These are phyloP conservation scores for Coniella lustricola DNA, from an alignment of 2,329 filamentous ascomycete species.

Conservation along the genomic window DNA sequence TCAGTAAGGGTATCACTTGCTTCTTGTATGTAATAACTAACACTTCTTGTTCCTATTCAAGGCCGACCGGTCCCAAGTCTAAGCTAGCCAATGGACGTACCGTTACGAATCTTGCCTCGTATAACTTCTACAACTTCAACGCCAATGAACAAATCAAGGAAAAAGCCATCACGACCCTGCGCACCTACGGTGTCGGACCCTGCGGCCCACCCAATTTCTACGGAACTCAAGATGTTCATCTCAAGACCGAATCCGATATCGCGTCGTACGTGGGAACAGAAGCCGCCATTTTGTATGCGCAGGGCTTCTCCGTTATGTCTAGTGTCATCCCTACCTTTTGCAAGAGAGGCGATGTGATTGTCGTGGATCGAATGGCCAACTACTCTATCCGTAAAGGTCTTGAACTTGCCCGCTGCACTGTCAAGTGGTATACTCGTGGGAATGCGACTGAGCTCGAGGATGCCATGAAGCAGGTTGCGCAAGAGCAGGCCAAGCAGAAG, in stretches of 20 bases:
- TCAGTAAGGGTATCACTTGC: too few species aligned
- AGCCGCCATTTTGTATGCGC: slow-evolving; percentile 89
- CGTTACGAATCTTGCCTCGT: slow-evolving; percentile 87
- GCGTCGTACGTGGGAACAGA: slow-evolving; percentile 82
- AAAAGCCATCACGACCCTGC: slow-evolving; percentile 86
- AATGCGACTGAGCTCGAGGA: slow-evolving; percentile 90
- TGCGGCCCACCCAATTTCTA: slow-evolving; percentile 98
- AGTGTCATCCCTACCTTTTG: slow-evolving; percentile 95
- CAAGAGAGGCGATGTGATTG: slow-evolving; percentile 94
- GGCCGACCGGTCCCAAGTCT: slow-evolving; percentile 81
- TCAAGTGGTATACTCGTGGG: slow-evolving; percentile 92
- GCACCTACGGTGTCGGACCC: slow-evolving; percentile 92
- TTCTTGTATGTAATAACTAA: background rate
- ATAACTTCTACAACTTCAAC: slow-evolving; percentile 98
- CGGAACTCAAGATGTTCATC: slow-evolving; percentile 95
- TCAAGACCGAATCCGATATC: slow-evolving; percentile 93
- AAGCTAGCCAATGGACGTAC: slow-evolving; percentile 85
- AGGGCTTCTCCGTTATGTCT: slow-evolving; percentile 94
- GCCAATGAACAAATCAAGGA: slow-evolving; percentile 88
- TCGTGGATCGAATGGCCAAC: slow-evolving; percentile 88
- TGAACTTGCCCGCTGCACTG: slow-evolving; percentile 83
- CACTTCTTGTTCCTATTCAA: slow-evolving; percentile 27
- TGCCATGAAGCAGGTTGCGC: slow-evolving; percentile 75
- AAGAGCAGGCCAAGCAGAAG: slow-evolving; percentile 79
- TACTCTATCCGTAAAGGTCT: slow-evolving; percentile 91